phyloP scores from a whole-genome alignment of 306 rosid species.

The Gastrolobium bilobum region DNA sequence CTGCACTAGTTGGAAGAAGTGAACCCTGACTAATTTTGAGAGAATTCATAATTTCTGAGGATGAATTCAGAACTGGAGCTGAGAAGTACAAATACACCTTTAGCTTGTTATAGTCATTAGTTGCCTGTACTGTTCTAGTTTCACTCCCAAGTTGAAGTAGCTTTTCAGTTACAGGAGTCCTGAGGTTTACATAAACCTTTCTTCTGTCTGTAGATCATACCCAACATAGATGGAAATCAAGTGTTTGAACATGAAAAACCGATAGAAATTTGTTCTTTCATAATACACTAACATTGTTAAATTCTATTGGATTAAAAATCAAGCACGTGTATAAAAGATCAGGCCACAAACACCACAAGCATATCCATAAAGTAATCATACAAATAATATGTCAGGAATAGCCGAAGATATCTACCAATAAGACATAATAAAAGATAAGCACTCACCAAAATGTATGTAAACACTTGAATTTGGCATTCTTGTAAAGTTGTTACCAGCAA shows the following conservation, averaged over 20 bases:
- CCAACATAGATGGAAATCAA: slow-evolving; percentile 42
- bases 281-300: slow-evolving; percentile 7
- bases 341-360: not conserved
- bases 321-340: not conserved
- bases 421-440: slow-evolving; percentile 1
- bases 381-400: slow-evolving; percentile 20
- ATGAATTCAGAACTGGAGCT: slow-evolving; percentile 78
- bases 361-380: slow-evolving; percentile 26
- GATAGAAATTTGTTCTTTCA: slow-evolving; percentile 26
- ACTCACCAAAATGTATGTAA: slow-evolving; percentile 81
- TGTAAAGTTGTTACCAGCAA: slow-evolving; percentile 79
- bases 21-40: slow-evolving; percentile 69
- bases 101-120: slow-evolving; percentile 67
- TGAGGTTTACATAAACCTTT: slow-evolving; percentile 65
- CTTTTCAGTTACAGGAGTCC: slow-evolving; percentile 73
- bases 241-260: slow-evolving; percentile 32
- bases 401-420: slow-evolving; percentile 11
- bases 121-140: slow-evolving; percentile 86
- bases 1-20: slow-evolving; percentile 61
- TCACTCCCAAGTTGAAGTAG: slow-evolving; percentile 71
- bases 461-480: slow-evolving; percentile 79
- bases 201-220: slow-evolving; percentile 76
- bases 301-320: not conserved
- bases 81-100: slow-evolving; percentile 82
- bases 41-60: slow-evolving; percentile 68